phyloP scores from a whole-genome alignment of 106 monocot species.

The Acorus calamus region DNA sequence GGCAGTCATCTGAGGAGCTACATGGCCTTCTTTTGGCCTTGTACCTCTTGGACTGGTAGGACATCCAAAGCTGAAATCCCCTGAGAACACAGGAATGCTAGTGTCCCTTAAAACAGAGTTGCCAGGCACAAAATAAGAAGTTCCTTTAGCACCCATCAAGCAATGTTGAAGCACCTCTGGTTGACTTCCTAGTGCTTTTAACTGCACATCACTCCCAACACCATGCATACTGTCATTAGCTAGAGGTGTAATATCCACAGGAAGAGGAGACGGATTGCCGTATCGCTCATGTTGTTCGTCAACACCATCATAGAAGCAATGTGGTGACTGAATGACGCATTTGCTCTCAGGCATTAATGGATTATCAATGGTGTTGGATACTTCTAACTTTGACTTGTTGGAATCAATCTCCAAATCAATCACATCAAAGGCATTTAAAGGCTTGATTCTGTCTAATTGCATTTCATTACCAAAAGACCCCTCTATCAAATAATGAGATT shows the following conservation, averaged over 20 bases:
- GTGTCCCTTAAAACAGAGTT: too few species aligned
- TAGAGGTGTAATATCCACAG: too few species aligned
- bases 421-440: conserved; percentile 11
- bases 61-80: conserved; percentile 1
- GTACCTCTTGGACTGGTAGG: not conserved
- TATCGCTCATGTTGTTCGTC: too few species aligned
- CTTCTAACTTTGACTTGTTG: not conserved
- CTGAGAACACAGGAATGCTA: not conserved
- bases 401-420: conserved; percentile 21
- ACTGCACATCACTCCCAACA: too few species aligned
- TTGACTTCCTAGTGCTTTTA: too few species aligned
- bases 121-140: too few species aligned
- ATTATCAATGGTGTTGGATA: not conserved
- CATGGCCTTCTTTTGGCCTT: conserved; percentile 5
- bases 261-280: too few species aligned
- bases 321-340: too few species aligned
- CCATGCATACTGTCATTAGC: too few species aligned
- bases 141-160: too few species aligned
- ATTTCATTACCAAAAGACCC: not conserved
- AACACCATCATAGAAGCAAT: not conserved
- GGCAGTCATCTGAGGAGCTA: not conserved
- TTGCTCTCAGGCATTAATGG: not conserved
- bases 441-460: conserved; percentile 3
- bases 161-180: too few species aligned
- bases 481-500: conserved; percentile 8